A percentile compares a stretch with the other conserved stretches of the same genome.
phyloP scores from a whole-genome alignment of 352 stramenopile species.

The Pythium grandisporangium region DNA sequence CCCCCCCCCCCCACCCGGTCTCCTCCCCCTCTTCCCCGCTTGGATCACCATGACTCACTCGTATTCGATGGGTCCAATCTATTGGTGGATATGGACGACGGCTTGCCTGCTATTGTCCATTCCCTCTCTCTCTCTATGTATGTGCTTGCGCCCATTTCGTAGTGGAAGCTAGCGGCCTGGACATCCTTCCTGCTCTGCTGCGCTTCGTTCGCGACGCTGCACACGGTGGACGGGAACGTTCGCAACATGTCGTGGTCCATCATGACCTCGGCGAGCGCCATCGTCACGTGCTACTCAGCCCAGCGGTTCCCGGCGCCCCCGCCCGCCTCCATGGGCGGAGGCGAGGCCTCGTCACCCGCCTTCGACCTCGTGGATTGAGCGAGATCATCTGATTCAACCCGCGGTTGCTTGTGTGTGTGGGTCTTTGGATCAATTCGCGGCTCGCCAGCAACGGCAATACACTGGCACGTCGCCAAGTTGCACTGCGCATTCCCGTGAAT shows the following conservation, averaged over 20 bases:
- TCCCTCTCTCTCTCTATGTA: no score
- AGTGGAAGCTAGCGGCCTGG: conserved; percentile 66
- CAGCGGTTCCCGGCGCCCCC: background rate
- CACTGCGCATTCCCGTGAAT: no score
- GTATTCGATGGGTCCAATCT: no score
- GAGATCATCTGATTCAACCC: no score
- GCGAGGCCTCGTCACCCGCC: background rate
- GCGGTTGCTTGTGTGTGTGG: no score
- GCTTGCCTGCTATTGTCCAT: no score
- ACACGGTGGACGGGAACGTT: conserved; percentile 43
- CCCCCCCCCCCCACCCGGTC: conserved; percentile 43
- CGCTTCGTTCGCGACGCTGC: conserved; percentile 57
- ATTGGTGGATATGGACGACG: no score
- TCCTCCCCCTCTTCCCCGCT: conserved; percentile 66
- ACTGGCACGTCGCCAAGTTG: no score
- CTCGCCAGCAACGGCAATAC: no score
- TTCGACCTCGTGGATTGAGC: background rate
- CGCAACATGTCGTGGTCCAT: conserved; percentile 66
- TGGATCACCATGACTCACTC: conserved; percentile 24
- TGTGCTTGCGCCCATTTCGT: no score
- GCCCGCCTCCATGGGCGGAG: background rate
- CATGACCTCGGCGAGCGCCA: conserved; percentile 61
- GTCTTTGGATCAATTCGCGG: no score
- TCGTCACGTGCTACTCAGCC: conserved; percentile 45
- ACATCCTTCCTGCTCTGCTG: conserved; percentile 53